Base-by-base conservation (phyloP, 163 green algal species). In the Chlorella variabilis region DNA sequence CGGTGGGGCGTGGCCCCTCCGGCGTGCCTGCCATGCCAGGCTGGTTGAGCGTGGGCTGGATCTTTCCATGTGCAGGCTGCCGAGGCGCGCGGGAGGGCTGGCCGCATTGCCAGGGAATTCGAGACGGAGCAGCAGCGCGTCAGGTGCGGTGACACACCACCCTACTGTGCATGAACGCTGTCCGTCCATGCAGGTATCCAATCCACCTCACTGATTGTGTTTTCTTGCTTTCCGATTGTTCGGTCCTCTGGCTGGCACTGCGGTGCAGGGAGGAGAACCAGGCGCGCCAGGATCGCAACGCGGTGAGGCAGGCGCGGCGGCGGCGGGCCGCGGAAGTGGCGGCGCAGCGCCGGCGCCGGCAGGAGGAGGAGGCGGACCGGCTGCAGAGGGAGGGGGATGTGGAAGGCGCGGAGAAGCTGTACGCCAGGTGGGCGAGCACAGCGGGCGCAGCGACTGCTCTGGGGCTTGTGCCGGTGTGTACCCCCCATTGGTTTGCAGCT, bases 281-380 rank as follows among this genome's bases (percentile, higher is more conserved):
- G 49, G 77, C 66, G n/a, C 13, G 65, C 17, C 13, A 2, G n/a
- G 77, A 83, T 23, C 66, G 77, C 34, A 83, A 83, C 36, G 66
- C 42, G 1, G 65, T 77, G 36, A 38, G 77, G 25, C 36, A 54
- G 48, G 48, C 66, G 9, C 48, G 77, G 63, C 45, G 75, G 42
- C 65, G 77, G 34, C 31, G n/a, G 2, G 48, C 31, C 3, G 70
- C 48, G 2, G 29, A 59, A 39, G 59, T 39, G 13, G 75, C 41
- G 29, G 75, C 29, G 15, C 17, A 41, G 27, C 75, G 13, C 39
- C 39, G 2, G 39, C 63, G 63, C 15, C 31, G 2, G 1, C 8
- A 71, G 18, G 77, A 83, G 66, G 49, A 33, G 36, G 6, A 70
- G 17, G 77, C 65, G 0, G 77, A 83, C 36, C 13, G 39, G 18